Base-by-base conservation (phyloP, 108 stramenopile species). In the Aureococcus anophagefferens region DNA sequence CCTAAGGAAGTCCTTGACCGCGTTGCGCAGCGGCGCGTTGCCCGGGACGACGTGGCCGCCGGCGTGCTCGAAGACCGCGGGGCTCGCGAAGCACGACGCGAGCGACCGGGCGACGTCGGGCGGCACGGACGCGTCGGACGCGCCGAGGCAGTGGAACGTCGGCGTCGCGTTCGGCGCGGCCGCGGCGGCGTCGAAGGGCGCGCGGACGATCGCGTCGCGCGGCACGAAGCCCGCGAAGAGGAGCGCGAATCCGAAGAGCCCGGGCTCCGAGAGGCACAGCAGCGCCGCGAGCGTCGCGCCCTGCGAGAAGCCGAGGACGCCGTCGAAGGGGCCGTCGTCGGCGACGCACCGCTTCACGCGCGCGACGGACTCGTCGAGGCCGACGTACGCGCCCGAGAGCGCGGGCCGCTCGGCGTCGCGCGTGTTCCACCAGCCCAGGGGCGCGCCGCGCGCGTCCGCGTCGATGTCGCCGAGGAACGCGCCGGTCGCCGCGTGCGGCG, bases 251-350 rank as follows among this genome's bases (percentile, higher is more conserved):
- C 13, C 3, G 51, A 44, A 44, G 9, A 44, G 40, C n/a, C n/a
- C n/a, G 40, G 5, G 9, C 40, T 5, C 13, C 35, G 30, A 3
- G 14, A 59, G 64, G 64, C 71, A 65, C 11, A 72, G 62, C 30
- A 72, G 35, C 14, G 63, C 64, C 35, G 44, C 71, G 28, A 65
- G 35, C 15, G 63, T 65, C n/a, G 71, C 71, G 64, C 71, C 71
- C 71, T 72, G 71, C 29, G 63, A 64, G 71, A 45, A 72, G 29
- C 71, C 71, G 30, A 72, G 64, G 30, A 72, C 33, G 30, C 71
- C 71, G 64, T 72, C 71, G 32, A 72, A 72, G 30, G 70, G 70
- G 21, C 64, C 71, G 17, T 35, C 31, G 1, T 17, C 14, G 3
- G 0, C 31, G 15, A 3, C 3, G 31, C 13, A 28, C 29, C 34